Conservation (phyloP, 2,329 filamentous ascomycete species). For the Neopestalotiopsis rosae region DNA sequence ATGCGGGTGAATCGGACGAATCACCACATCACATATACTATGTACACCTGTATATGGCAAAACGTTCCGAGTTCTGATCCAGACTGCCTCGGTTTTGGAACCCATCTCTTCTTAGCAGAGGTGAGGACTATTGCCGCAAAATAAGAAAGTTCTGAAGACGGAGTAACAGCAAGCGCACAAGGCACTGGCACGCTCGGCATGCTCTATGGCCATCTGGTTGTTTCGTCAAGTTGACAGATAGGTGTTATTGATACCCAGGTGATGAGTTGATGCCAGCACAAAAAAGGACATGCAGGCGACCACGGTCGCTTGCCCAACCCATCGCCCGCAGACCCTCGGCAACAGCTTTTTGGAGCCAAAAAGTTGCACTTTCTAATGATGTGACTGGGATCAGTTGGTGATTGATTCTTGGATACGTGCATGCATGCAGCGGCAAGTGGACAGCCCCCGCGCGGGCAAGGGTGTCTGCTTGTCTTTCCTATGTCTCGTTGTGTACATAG, state of each 20-base stretch:
- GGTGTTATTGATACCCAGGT: no score
- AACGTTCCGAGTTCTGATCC: no score
- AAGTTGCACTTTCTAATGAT: neutral
- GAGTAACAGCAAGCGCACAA: no score
- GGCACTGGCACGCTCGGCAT: no score
- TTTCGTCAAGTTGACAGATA: no score
- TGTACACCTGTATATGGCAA: neutral
- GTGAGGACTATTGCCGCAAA: neutral
- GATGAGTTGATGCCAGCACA: no score
- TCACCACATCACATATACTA: neutral
- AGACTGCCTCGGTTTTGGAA: no score
- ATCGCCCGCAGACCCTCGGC: no score
- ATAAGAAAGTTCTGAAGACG: neutral
- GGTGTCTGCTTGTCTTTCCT: neutral
- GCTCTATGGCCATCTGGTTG: no score
- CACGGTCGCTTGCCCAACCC: no score
- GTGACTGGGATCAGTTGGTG: neutral
- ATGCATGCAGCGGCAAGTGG: neutral
- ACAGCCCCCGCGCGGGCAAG: neutral
- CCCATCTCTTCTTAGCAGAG: no score
- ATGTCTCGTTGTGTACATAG: neutral
- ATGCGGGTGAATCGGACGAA: neutral
- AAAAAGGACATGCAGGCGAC: no score
- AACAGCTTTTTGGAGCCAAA: neutral
- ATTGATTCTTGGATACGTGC: neutral